phyloP scores from a whole-genome alignment of 148 eudicot species.

The Rhododendron vialii region DNA sequence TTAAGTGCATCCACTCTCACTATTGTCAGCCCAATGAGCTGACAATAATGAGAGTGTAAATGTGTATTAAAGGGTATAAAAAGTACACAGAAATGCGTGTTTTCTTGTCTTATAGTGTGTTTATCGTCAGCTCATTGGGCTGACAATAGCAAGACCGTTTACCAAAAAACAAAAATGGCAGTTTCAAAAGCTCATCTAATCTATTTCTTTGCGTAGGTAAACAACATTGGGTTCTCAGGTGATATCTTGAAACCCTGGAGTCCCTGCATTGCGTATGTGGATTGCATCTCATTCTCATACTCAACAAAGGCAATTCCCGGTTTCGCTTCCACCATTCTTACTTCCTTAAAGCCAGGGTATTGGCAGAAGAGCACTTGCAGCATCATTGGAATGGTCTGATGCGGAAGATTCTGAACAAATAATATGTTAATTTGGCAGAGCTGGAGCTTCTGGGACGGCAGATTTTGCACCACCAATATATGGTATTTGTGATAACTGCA shows the following conservation, averaged over 20 bases:
- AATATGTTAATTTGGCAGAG: slow-evolving; percentile 82
- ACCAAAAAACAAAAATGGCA: background rate
- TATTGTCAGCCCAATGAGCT: too few relatives aligned
- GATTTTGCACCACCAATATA: slow-evolving; percentile 62
- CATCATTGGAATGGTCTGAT: slow-evolving; percentile 72
- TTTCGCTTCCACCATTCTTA: slow-evolving; percentile 90
- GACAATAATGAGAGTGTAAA: too few relatives aligned
- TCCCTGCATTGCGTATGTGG: slow-evolving; percentile 68
- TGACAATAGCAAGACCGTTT: too few relatives aligned
- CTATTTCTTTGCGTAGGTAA: slow-evolving; percentile 95
- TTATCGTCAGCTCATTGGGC: too few relatives aligned
- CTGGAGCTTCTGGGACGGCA: slow-evolving; percentile 69
- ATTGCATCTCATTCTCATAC: slow-evolving; percentile 80
- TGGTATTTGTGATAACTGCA: slow-evolving; percentile 85
- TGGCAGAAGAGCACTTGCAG: slow-evolving; percentile 83
- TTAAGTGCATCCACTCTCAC: background rate
- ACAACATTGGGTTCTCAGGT: slow-evolving; percentile 65
- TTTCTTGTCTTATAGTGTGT: too few relatives aligned
- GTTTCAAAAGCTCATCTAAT: background rate
- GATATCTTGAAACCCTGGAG: slow-evolving; percentile 77
- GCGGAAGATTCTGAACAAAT: slow-evolving; percentile 85
- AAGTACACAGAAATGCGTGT: too few relatives aligned
- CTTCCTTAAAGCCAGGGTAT: slow-evolving; percentile 89
- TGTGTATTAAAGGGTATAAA: too few relatives aligned
- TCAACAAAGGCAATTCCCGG: slow-evolving; percentile 96